phyloP scores from a whole-genome alignment of 2,329 filamentous ascomycete genomes.

The Ciborinia camelliae region DNA sequence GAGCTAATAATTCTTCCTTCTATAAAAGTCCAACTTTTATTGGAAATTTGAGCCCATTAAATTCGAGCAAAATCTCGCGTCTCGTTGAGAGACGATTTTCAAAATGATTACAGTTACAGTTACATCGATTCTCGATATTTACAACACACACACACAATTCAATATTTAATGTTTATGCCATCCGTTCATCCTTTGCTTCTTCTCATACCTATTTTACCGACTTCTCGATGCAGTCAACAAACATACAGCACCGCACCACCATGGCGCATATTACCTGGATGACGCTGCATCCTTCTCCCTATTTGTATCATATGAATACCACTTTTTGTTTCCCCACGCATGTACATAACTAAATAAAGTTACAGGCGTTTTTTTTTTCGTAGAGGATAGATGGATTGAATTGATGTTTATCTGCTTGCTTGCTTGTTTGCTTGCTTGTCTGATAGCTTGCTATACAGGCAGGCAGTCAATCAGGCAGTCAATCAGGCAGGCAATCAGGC shows the following conservation, averaged over 20 bases:
- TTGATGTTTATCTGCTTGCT: not conserved
- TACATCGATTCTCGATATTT: not conserved
- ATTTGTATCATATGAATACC: slow-evolving; percentile 7
- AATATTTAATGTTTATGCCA: slow-evolving; percentile 11
- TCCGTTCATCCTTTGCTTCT: not conserved
- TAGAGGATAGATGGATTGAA: no score
- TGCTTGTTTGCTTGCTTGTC: no score
- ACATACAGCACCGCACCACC: not conserved
- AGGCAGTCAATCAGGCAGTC: no score
- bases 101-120: not conserved
- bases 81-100: not conserved
- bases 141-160: not conserved
- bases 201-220: not conserved
- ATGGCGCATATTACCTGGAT: not conserved
- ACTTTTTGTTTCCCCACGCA: slow-evolving; percentile 2
- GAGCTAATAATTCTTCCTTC: not conserved
- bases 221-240: not conserved
- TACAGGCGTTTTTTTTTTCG: not conserved
- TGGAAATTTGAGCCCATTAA: not conserved
- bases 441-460: no score
- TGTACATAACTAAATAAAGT: slow-evolving; percentile 3
- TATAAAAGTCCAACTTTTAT: not conserved
- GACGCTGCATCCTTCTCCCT: no score
- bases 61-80: no score
- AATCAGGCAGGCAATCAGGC: no score